phyloP scores from a whole-genome alignment of 768 basidiomycete species.

The Boletus huronensis region DNA sequence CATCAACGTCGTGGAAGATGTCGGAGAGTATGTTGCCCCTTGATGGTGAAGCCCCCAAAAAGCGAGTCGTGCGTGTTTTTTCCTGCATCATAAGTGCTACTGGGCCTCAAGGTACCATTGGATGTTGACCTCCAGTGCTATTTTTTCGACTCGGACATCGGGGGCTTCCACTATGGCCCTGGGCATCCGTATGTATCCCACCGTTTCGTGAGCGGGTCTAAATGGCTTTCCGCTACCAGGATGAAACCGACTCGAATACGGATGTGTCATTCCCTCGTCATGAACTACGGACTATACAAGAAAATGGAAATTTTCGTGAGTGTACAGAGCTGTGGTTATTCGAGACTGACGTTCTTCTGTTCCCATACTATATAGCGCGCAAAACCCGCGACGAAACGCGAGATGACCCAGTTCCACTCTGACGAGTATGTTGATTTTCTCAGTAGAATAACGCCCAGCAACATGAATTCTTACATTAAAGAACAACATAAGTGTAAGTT shows the following conservation, averaged over 20 bases:
- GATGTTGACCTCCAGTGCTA: slow-evolving; percentile 65
- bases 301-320: slow-evolving; percentile 99
- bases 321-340: slow-evolving; percentile 11
- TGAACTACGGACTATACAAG: slow-evolving; percentile 99
- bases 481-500: slow-evolving; percentile 92
- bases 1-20: slow-evolving; percentile 22
- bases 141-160: slow-evolving; percentile 99
- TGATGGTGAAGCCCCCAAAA: slow-evolving; percentile 71
- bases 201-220: not conserved
- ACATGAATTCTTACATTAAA: slow-evolving; percentile 89
- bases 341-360: not conserved
- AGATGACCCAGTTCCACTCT: slow-evolving; percentile 99
- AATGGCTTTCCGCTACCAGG: slow-evolving; percentile 34
- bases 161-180: slow-evolving; percentile 98
- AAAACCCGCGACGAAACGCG: slow-evolving; percentile 98
- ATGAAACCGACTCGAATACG: slow-evolving; percentile 99
- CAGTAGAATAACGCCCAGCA: slow-evolving; percentile 88
- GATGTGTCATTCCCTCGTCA: slow-evolving; percentile 99
- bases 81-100: slow-evolving; percentile 1
- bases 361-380: slow-evolving; percentile 61
- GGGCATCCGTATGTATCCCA: slow-evolving; percentile 76
- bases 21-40: slow-evolving; percentile 52
- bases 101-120: slow-evolving; percentile 3
- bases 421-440: slow-evolving; percentile 99
- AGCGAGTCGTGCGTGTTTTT: slow-evolving; percentile 71